phyloP scores from a whole-genome alignment of 208 protist genomes.

The Leishmania tarentolae region DNA sequence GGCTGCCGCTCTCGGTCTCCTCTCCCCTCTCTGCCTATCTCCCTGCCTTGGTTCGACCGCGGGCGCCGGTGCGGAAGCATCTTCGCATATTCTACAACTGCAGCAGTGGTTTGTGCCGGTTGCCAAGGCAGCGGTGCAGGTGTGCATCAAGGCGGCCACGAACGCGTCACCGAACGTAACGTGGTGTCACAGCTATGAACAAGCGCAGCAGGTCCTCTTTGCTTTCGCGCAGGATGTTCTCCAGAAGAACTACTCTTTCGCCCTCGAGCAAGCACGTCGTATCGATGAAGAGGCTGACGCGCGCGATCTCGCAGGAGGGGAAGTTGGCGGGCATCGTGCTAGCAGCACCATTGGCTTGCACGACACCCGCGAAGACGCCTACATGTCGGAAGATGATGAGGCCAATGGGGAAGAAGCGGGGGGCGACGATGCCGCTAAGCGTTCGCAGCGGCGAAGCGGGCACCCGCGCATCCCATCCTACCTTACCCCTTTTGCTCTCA shows the following conservation, averaged over 20 bases:
- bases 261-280: constrained; percentile 64
- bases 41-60: constrained; percentile 30
- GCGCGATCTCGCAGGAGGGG: not conserved
- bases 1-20: constrained; percentile 56
- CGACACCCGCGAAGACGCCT: constrained; percentile 32
- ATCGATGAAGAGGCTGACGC: constrained; percentile 32
- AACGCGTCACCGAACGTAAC: not conserved
- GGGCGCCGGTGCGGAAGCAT: not conserved
- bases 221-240: constrained; percentile 86
- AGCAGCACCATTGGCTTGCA: not conserved
- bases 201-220: constrained; percentile 46
- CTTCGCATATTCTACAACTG: constrained; percentile 23
- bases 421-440: not conserved
- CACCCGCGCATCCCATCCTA: constrained; percentile 29
- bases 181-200: constrained; percentile 7
- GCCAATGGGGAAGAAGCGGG: constrained; percentile 9
- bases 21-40: constrained; percentile 64
- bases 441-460: not conserved
- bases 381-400: constrained; percentile 30
- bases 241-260: constrained; percentile 83
- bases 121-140: constrained; percentile 33
- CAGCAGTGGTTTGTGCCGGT: constrained; percentile 50
- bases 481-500: constrained; percentile 68
- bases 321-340: not conserved
- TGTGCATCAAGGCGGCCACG: constrained; percentile 14